These are phyloP conservation scores for Brasenia schreberi DNA, from an alignment of 164 flowering plant species.

Conservation along the genomic window DNA sequence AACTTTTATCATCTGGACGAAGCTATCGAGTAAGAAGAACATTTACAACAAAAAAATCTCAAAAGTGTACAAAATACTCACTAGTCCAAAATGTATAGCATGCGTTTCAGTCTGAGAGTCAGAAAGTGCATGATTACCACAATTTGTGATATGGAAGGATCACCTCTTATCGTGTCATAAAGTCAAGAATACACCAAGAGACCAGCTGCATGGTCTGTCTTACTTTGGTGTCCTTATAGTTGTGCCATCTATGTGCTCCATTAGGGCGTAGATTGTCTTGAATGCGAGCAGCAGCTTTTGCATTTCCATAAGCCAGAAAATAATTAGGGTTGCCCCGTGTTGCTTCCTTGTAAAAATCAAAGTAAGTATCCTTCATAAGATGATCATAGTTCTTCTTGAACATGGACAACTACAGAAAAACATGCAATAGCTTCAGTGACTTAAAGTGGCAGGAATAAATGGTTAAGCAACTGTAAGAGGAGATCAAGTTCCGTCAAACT, in stretches of 20 bases:
- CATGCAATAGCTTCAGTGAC: background rate
- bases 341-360: constrained; percentile 75
- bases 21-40: no score
- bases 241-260: constrained; percentile 99
- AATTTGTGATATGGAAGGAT: no score
- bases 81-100: no score
- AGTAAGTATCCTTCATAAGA: constrained; percentile 82
- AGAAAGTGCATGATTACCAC: no score
- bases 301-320: constrained; percentile 95
- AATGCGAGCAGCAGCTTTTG: constrained; percentile 91
- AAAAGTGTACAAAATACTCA: no score
- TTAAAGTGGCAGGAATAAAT: no score
- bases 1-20: no score
- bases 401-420: constrained; percentile 68
- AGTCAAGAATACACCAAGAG: background rate
- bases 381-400: constrained; percentile 96
- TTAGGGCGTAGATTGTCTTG: constrained; percentile 97
- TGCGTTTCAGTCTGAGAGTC: no score
- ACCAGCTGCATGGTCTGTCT: background rate
- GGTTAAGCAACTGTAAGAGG: no score
- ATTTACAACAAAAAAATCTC: no score
- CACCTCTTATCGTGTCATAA: no score
- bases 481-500: no score
- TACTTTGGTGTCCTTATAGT: constrained; percentile 20
- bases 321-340: constrained; percentile 94